Evolutionary conservation across 2,329 filamentous ascomycete genomes (phyloP), one percentile per base, ranked within the genome.

Genomic region (Ploettnerulaceae sp.): DNA sequence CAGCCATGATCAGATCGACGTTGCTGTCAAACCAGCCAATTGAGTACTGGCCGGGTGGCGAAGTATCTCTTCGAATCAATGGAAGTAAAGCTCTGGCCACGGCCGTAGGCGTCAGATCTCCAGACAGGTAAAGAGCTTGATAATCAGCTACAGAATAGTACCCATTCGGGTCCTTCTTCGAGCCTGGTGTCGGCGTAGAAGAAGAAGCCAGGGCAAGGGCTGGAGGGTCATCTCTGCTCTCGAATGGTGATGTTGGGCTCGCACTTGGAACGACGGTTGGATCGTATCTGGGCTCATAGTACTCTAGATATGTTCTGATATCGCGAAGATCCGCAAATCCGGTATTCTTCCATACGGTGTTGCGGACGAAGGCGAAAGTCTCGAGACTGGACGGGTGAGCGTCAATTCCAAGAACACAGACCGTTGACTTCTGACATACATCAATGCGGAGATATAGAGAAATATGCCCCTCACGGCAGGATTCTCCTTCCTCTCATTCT

Each of bases 61-160:
- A 63, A 7, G 69, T 64, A 57, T 81, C 78, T 48, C 79, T 74
- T 20, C 77, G 75, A 54, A 89, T 82, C 36, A 90, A 68, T 1
- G 82, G 81, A 1, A 94, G 71, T 15, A 95, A 71, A 1, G 77
- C 74, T 64, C 89, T 77, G 7, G 75, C 76, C 3, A 95, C 84
- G 55, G 82, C 77, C 0, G 77, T 71, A 0, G 89, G 89, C 0
- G 87, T 91, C 46, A 83, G 61, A 45, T 74, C 70, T 42, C 86
- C 84, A 5, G 78, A 77, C 53, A 73, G 73, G 69, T 89, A 95
- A 31, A 85, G 75, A 45, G 77, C 75, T 61, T 88, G 82, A 63
- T 89, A 95, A 67, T 95, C 87, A n/a, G 77, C 75, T 20, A 81
- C 77, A 8, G 85, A 84, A 63, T 84, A 79, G 67, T 85, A 86